Percentiles rank a stretch among this genome's conserved stretches.
phyloP scores from a whole-genome alignment of 768 basidiomycete species.

The Mycena alexandri region DNA sequence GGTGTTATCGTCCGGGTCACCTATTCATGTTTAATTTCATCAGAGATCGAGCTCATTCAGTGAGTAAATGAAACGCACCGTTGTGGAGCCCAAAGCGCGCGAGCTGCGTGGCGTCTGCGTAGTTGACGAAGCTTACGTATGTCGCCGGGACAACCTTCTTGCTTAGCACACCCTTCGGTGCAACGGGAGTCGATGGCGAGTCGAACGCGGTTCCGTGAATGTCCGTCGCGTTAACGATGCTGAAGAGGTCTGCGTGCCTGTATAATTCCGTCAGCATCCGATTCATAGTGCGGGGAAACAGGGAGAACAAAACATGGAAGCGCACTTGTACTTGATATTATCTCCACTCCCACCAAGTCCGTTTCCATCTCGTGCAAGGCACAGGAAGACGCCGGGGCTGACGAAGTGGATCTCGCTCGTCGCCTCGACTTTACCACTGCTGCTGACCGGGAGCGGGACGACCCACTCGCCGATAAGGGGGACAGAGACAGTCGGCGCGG shows the following conservation, averaged over 20 bases:
- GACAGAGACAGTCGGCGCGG: conserved; percentile 49
- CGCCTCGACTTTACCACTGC: conserved; percentile 62
- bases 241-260: conserved; percentile 72
- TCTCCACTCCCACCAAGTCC: conserved; percentile 67
- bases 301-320: background rate
- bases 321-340: conserved; percentile 66
- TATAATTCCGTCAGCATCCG: background rate
- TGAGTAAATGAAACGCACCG: conserved; percentile 48
- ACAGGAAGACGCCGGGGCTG: conserved; percentile 65
- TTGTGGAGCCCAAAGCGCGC: conserved; percentile 75
- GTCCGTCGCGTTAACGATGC: conserved; percentile 69
- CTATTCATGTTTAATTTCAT: conserved; percentile 45
- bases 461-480: conserved; percentile 69
- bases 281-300: too few relatives aligned
- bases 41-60: too few relatives aligned
- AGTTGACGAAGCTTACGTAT: conserved; percentile 69
- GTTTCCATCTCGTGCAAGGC: conserved; percentile 70
- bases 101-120: conserved; percentile 65
- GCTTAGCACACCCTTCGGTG: conserved; percentile 61
- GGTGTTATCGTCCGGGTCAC: conserved; percentile 60
- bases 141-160: conserved; percentile 62
- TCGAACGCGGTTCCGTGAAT: conserved; percentile 71
- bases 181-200: conserved; percentile 62
- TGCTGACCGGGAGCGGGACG: conserved; percentile 67
- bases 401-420: conserved; percentile 73